Base-by-base conservation (phyloP, 768 basidiomycete genomes). In the Tubosaeta sp. region DNA sequence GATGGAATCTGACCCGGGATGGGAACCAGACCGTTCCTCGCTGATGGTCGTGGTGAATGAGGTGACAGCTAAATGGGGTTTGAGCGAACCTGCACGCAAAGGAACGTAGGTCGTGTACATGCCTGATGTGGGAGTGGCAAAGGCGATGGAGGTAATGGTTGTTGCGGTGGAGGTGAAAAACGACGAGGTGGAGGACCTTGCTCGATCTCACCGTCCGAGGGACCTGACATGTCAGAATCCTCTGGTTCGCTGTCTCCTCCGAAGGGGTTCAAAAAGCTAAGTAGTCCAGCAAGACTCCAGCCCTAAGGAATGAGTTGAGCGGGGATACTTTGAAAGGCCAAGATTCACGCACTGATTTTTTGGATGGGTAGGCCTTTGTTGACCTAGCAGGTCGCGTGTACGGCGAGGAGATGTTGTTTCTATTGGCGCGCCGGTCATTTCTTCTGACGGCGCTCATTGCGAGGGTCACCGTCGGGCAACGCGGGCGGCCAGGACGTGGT, bases 381-480 rank as follows among this genome's bases (percentile, higher is more conserved):
- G 61, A 51, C 43, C 55, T 60, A 14, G 54, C 34, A 35, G 68
- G 69, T 24, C 84, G 76, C 46, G 74, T 65, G 63, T 88, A 88
- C 0, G 86, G 86, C 3, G 74, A 76, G n/a, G 79, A 71, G 31
- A 67, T 52, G n/a, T 53, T 61, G 51, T 57, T 69, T 59, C 70
- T 72, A 38, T 62, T 66, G 43, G 65, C 65, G 45, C 67, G 72
- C 60, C 66, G 76, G 52, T 72, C 76, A 59, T 60, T 71, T 30
- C 66, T 69, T 65, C 84, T 76, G 59, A 79, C 68, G 34, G 76
- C 81, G 59, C 83, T 83, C 84, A 86, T 86, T 36, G 59, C 59
- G 25, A 24, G 10, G 11, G 46, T 19, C 56, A 46, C 42, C 39
- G 9, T 31, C 30, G 60, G 35, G 48, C 39, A 38, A 25, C 36